Evolutionary conservation across 257 asterid species (phyloP), one percentile per base, ranked within the genome.

Genomic region (Nicotiana undulata): DNA sequence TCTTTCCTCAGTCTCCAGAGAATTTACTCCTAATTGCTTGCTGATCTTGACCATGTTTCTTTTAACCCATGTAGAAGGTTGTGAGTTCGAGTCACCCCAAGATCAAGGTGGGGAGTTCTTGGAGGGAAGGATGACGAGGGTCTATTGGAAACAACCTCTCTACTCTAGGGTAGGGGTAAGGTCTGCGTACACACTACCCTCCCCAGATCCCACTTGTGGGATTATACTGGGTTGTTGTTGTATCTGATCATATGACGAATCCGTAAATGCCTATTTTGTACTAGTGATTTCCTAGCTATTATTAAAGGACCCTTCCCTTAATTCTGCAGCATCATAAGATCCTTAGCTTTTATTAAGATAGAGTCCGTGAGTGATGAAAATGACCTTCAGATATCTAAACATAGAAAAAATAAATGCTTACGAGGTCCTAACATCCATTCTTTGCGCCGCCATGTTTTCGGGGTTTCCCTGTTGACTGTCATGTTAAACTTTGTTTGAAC

Each of bases 391-490:
- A 32, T 52, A 83, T 17, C 24, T 34, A 59, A 80, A 24, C n/a
- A 56, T 74, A 31, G 40, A 56, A n/a, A n/a, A n/a, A n/a, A 18
- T 55, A 79, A 70, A 72, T 82, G 87, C 98, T 87, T 85, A 95
- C 98, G 96, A 89, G 70, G 90, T 88, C 83, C 85, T 88, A 61
- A 83, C 85, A 34, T 91, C 98, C 59, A 82, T 81, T 81, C 89
- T 94, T 80, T 46, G 84, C 63, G 86, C 87, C 72, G 88, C 81
- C 82, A 84, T 83, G 75, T 89, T 90, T 84, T 89, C 92, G 46
- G 91, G 75, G 80, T 84, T 86, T 51, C 89, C 96, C 98, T 89
- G 98, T 85, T 81, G 79, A 84, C 84, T 80, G 82, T 31, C 81
- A 63, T 63, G 75, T 68, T 72, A 72, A 40, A 18, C 61, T 49